phyloP scores from a whole-genome alignment of 139 green algal species.

The Tetradesmus obliquus region DNA sequence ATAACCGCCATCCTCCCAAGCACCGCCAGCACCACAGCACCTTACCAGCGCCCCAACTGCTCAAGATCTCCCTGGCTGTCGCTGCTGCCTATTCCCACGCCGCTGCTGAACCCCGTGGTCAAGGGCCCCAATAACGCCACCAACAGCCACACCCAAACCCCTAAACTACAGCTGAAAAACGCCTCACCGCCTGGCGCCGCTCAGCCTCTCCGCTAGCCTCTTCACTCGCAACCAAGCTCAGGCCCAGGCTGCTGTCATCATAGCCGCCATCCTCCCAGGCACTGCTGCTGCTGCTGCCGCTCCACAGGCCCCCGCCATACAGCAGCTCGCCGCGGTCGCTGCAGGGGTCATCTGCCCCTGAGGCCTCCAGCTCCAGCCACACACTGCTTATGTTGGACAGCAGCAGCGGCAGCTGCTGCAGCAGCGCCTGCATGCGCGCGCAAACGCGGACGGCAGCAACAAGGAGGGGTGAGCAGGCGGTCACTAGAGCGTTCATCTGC shows the following conservation, averaged over 20 bases:
- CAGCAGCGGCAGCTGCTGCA: conserved; percentile 58
- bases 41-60: background rate
- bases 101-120: too few relatives aligned
- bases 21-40: background rate
- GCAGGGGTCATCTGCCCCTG: background rate
- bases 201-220: conserved; percentile 50
- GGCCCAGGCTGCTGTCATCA: conserved; percentile 18
- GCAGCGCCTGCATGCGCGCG: conserved; percentile 24
- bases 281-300: conserved; percentile 13
- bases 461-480: background rate
- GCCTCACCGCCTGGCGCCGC: conserved; percentile 15
- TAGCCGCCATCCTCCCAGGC: background rate
- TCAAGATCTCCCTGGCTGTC: background rate
- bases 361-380: conserved; percentile 42
- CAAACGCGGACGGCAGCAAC: background rate
- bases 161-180: background rate
- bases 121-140: background rate
- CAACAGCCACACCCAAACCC: background rate
- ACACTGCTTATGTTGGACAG: conserved; percentile 50
- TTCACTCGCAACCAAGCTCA: conserved; percentile 34
- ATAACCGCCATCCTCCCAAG: background rate
- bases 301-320: conserved; percentile 26
- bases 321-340: conserved; percentile 33
- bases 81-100: too few relatives aligned
- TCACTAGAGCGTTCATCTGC: conserved; percentile 8